Evolutionary conservation across 2,329 filamentous ascomycete genomes (phyloP), one percentile per base, ranked within the genome.

Genomic region (Calonectria fujianensis): DNA sequence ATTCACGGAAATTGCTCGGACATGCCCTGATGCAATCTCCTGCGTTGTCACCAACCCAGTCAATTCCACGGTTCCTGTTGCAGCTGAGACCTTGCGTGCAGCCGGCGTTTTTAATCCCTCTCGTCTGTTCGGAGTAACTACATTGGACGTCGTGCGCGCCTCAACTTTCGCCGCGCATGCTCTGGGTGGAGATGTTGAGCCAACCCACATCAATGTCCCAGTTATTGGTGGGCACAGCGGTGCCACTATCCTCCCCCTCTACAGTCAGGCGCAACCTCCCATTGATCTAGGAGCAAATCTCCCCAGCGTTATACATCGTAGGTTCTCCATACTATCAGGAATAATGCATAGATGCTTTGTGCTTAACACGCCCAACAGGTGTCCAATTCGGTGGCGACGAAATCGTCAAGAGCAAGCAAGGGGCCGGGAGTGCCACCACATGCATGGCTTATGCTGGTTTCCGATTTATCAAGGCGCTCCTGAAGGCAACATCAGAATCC

Each of bases 401-500:
- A 37, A 59, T 59, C 16, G 54, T 59, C 18, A 59, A 59, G 32
- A 59, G 54, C 32, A 59, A 59, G 29, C 54, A 59, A 24, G 54
- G 54, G 1, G 54, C 54, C 31, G 54, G 54, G 2, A 59, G 54
- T 37, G 54, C 54, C 20, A 59, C 54, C 8, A 59, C 54, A 1
- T 59, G 54, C 4, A 59, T 59, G 54, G 54, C 54, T 59, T 59
- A 59, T 37, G 54, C 54, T 8, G 54, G 54, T 35, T 59, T 59
- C 11, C 54, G 54, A 24, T 59, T 59, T 24, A 32, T 59, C 9
- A 59, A 59, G 20, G 54, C 54, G 0, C 20, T 59, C 18, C 32
- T 59, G 2, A n/a, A 8, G 14, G 54, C 54, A 13, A 37, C 20
- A 24, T 37, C 54, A 14, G 54, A n/a, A 35, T 1, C 32, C 37